Conservation (phyloP, 176 grass and related monocot genomes). For the Oryza longistaminata region DNA sequence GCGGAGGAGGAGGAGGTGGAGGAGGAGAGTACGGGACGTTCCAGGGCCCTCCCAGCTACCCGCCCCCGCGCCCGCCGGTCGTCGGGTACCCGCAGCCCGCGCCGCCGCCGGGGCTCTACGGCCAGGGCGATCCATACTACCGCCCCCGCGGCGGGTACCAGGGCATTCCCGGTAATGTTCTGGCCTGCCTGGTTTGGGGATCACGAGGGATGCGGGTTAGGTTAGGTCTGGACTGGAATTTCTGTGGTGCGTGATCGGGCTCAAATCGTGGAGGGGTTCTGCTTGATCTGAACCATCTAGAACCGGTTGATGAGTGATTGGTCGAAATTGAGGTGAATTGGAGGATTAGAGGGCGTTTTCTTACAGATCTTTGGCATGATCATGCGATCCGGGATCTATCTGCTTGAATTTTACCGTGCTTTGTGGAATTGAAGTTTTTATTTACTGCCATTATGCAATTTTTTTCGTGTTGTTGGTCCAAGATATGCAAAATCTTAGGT, state of each 20-base stretch:
- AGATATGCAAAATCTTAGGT: background rate
- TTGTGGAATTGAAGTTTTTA: background rate
- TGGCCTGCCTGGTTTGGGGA: background rate
- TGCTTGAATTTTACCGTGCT: background rate
- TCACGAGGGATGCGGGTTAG: background rate
- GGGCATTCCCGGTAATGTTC: constrained; percentile 44
- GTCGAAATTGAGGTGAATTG: background rate
- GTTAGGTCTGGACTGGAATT: background rate
- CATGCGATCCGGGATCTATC: background rate
- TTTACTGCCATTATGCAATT: background rate
- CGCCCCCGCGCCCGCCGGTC: constrained; percentile 60
- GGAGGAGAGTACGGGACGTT: constrained; percentile 67
- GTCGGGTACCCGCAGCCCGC: constrained; percentile 70
- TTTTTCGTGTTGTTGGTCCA: constrained; percentile 18
- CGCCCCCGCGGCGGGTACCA: constrained; percentile 66
- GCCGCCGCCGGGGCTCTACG: constrained; percentile 54
- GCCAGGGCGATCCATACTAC: constrained; percentile 27
- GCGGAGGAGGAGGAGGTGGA: background rate
- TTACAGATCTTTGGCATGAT: background rate
- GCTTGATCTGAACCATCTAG: background rate
- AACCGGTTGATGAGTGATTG: background rate
- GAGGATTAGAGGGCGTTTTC: background rate
- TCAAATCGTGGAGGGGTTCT: background rate
- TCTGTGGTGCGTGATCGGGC: background rate
- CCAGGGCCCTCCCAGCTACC: constrained; percentile 60